Conservation (phyloP, 805 yeast species). For the Metschnikowia gelsemii region DNA sequence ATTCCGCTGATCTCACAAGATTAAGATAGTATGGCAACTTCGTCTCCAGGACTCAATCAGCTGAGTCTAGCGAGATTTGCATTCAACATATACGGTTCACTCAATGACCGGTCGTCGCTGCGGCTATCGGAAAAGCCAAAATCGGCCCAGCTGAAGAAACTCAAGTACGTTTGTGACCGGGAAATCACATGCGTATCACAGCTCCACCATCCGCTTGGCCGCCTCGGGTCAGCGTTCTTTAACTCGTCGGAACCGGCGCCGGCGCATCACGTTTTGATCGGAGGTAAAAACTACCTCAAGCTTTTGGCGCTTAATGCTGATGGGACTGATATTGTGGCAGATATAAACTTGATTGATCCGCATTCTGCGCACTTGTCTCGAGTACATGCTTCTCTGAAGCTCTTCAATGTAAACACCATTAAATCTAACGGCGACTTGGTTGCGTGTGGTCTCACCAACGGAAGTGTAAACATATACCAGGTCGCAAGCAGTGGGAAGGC, state of each 20-base stretch:
- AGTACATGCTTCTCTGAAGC: conserved; percentile 20
- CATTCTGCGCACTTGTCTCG: conserved; percentile 14
- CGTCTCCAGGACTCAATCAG: conserved; percentile 14
- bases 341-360: conserved; percentile 34
- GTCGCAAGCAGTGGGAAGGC: conserved; percentile 35
- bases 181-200: conserved; percentile 27
- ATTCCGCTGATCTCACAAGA: too few relatives aligned
- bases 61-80: conserved; percentile 52
- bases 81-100: conserved; percentile 55
- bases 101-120: conserved; percentile 23
- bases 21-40: too few relatives aligned
- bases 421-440: conserved; percentile 33
- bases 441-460: conserved; percentile 43
- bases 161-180: conserved; percentile 24
- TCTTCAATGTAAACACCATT: conserved; percentile 41
- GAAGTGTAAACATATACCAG: conserved; percentile 33
- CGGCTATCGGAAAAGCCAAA: conserved; percentile 14
- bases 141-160: conserved; percentile 11
- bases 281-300: conserved; percentile 43
- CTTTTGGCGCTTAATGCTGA: conserved; percentile 32
- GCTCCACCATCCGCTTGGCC: conserved; percentile 26
- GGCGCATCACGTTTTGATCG: conserved; percentile 37
- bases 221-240: conserved; percentile 10
- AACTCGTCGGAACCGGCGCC: conserved; percentile 18
- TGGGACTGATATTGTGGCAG: conserved; percentile 34